A percentile compares a stretch with the other conserved stretches of the same genome.
Evolutionary conservation across 1,284 basidiomycete genomes (phyloP).

Genomic region (Pseudozyma sp.): DNA sequence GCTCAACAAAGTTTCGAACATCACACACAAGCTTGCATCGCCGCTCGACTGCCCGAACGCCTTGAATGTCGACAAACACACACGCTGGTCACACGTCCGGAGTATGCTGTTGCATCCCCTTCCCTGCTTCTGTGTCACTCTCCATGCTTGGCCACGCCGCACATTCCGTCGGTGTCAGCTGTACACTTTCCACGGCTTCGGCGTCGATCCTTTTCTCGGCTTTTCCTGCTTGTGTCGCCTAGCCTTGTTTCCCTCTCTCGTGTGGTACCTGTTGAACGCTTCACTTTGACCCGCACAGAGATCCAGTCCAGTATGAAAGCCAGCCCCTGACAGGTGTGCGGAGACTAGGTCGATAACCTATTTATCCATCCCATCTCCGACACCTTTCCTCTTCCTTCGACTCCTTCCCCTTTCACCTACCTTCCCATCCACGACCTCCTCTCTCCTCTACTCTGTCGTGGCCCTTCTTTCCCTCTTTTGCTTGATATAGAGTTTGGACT

Average conservation of each 20-base stretch:
- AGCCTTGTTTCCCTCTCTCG: too few species aligned
- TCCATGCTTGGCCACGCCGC: too few species aligned
- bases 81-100: too few species aligned
- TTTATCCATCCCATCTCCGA: slow-evolving; percentile 13
- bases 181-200: too few species aligned
- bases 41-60: not conserved
- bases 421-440: not conserved
- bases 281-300: not conserved
- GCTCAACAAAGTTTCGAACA: too few species aligned
- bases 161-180: too few species aligned
- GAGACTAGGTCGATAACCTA: not conserved
- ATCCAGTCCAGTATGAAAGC: not conserved
- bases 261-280: too few species aligned
- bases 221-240: too few species aligned
- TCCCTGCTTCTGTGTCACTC: not conserved
- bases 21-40: not conserved
- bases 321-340: slow-evolving; percentile 1
- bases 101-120: too few species aligned
- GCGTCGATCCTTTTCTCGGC: too few species aligned
- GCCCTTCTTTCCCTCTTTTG: not conserved
- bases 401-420: not conserved
- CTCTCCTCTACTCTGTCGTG: slow-evolving; percentile 3
- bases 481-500: not conserved
- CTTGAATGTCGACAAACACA: too few species aligned
- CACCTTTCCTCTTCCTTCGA: not conserved